Evolutionary conservation across 2,329 filamentous ascomycete species (phyloP).

Genomic region (Coniochaeta pulveracea): DNA sequence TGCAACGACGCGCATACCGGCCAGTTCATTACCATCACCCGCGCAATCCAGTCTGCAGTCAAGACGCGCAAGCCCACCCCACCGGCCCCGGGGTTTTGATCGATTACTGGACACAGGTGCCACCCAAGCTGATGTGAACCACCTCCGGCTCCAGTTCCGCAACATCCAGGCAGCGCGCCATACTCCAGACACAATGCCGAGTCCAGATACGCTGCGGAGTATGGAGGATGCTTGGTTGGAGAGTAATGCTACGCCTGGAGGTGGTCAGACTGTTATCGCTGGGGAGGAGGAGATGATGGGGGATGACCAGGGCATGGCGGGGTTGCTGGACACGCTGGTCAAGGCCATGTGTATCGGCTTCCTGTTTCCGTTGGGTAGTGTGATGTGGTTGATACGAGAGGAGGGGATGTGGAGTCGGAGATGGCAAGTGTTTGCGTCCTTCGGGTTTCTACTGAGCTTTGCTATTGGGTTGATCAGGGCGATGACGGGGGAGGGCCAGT

Average conservation of each 20-base stretch:
- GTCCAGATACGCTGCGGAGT: conserved; percentile 58
- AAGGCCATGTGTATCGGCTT: conserved; percentile 87
- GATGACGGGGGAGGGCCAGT: conserved; percentile 29
- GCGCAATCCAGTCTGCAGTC: too few species aligned
- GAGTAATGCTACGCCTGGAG: conserved; percentile 33
- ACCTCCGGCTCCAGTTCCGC: conserved; percentile 78
- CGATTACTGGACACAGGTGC: conserved; percentile 74
- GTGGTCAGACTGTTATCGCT: conserved; percentile 23
- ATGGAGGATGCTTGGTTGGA: conserved; percentile 93
- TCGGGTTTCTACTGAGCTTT: conserved; percentile 72
- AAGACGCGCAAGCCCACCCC: conserved; percentile 26
- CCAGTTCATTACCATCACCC: conserved; percentile 7
- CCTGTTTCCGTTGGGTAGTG: conserved; percentile 82
- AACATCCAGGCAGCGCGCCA: conserved; percentile 72
- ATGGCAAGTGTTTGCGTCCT: conserved; percentile 76
- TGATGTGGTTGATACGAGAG: conserved; percentile 76
- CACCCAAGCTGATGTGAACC: conserved; percentile 69
- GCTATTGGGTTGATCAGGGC: conserved; percentile 58
- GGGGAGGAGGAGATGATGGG: conserved; percentile 19
- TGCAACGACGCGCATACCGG: conserved; percentile 20
- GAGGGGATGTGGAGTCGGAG: conserved; percentile 78
- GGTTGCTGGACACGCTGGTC: conserved; percentile 72
- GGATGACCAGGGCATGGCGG: conserved; percentile 33
- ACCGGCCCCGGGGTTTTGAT: conserved; percentile 73
- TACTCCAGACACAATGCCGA: conserved; percentile 83